Conservation (phyloP, 176 grass and related monocot genomes). For the bread wheat (Triticum aestivum) region IWGSC_CS_RefSeq_v2.1 NC_057806.1:26931181-26931680, state of each 20-base stretch:
- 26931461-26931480: background rate
- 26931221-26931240: background rate
- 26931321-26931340: background rate
- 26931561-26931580: background rate
- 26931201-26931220: background rate
- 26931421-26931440: background rate
- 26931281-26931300: background rate
- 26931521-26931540: background rate
- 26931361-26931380: background rate
- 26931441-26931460: background rate
- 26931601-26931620: background rate
- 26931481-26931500: background rate
- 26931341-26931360: background rate
- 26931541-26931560: background rate
- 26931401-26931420: background rate
- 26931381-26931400: background rate
- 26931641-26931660: background rate
- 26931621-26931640: background rate
- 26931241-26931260: background rate
- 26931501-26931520: background rate
- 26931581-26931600: background rate
- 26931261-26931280: background rate
- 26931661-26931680: background rate
- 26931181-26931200: background rate
- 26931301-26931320: background rate